Evolutionary conservation across 768 basidiomycete genomes (phyloP).

Genomic region (Serpula lacrymans): DNA sequence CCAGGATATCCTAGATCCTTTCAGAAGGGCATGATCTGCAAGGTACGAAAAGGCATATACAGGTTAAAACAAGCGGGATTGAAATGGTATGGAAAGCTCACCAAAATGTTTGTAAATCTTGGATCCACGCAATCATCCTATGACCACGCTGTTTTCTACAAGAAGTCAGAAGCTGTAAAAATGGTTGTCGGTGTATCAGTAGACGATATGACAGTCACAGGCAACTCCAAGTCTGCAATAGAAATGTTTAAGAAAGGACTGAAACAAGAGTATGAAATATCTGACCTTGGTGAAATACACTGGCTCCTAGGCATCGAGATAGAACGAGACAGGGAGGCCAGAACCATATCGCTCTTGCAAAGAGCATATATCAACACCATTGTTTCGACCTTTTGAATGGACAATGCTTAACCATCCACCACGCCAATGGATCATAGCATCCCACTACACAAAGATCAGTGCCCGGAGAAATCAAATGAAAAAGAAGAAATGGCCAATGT

Average conservation of each 20-base stretch:
- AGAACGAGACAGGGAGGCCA: neutral
- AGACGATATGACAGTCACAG: neutral
- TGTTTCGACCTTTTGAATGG: too few species aligned
- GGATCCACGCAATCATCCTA: neutral
- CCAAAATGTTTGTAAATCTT: neutral
- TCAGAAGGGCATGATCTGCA: slow-evolving; percentile 21
- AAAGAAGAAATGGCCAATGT: too few species aligned
- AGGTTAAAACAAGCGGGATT: slow-evolving; percentile 34
- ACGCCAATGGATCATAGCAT: too few species aligned
- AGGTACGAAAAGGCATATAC: slow-evolving; percentile 29
- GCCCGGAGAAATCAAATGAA: too few species aligned
- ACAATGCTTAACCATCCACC: too few species aligned
- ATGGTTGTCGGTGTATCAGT: neutral
- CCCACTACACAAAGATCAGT: too few species aligned
- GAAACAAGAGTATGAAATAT: neutral
- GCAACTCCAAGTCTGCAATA: neutral
- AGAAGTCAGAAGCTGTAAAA: neutral
- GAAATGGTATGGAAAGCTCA: slow-evolving; percentile 26
- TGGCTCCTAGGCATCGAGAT: neutral
- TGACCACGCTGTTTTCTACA: neutral
- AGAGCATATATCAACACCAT: too few species aligned
- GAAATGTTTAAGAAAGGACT: neutral
- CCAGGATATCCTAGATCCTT: slow-evolving; percentile 14
- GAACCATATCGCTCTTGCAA: slow-evolving; percentile 4
- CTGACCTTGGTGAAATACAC: neutral